Base-by-base conservation (phyloP, 1,284 basidiomycete genomes). In the Schizophyllum commune region DNA sequence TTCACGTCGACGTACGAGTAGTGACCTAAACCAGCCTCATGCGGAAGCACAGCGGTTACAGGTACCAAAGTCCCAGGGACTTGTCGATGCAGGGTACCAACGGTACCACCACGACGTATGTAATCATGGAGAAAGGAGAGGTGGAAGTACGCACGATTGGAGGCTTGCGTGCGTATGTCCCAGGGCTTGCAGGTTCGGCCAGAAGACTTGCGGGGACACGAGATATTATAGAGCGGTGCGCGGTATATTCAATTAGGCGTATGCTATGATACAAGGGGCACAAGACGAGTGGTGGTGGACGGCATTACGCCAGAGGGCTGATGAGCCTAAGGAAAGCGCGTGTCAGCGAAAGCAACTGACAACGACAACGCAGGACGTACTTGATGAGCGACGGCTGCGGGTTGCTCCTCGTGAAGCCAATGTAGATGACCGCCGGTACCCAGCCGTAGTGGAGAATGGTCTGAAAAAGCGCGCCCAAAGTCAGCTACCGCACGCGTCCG, bases 351-450 rank as follows among this genome's bases (percentile, higher is more conserved):
- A 0, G 56, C 56, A 60, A 60, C 47, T 52, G 54, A 34, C 59
- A 55, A 20, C 58, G 15, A 59, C 52, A 22, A 56, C 34, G 61
- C n/a, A 57, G 32, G n/a, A 39, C 90, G 68, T 64, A 94, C 93
- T 94, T 95, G 77, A 96, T 95, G 68, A 96, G 78, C 54, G 92
- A 93, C n/a, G 93, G 93, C 70, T 94, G 92, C 39, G 93, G 93
- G 70, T 88, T 91, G 71, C 91, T 93, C 69, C 88, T 81, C 60
- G 88, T 91, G 79, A 92, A 96, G 34, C 94, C 94, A 70, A 96
- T 82, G 74, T 93, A 96, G 69, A 97, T 95, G 71, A 97, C 92
- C 71, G 94, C 79, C 51, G 94, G 94, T 70, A 97, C 92, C 93
- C 94, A 97, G 66, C 88, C 89, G 70, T 94, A 94, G 75, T 96